Evolutionary conservation across 2,329 filamentous ascomycete genomes (phyloP).

Genomic region (Mycosphaerella sp.): DNA sequence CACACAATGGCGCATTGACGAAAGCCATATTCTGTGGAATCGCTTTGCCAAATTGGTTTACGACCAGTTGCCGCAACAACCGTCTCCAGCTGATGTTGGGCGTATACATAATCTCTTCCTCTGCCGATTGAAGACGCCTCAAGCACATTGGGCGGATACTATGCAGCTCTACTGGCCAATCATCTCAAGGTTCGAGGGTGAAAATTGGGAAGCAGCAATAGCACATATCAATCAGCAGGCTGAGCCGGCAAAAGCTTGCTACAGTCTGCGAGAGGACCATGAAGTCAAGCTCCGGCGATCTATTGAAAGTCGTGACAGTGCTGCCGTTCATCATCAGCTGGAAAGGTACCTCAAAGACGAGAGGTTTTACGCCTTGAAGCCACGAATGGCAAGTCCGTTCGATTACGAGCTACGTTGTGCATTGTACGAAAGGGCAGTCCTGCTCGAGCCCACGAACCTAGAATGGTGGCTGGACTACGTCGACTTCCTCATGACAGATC

Average conservation of each 20-base stretch:
- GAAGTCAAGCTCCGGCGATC: conserved; percentile 62
- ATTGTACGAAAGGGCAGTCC: conserved; percentile 73
- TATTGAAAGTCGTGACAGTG: conserved; percentile 49
- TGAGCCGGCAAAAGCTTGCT: conserved; percentile 57
- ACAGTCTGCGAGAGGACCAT: conserved; percentile 53
- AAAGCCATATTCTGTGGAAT: conserved; percentile 75
- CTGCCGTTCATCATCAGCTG: conserved; percentile 51
- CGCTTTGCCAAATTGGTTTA: conserved; percentile 64
- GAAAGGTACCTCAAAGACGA: conserved; percentile 82
- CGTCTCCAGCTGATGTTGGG: conserved; percentile 51
- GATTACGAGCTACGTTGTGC: conserved; percentile 51
- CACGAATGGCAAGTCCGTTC: conserved; percentile 33
- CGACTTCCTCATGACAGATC: conserved; percentile 59
- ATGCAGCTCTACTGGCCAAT: conserved; percentile 70
- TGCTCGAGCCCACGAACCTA: conserved; percentile 65
- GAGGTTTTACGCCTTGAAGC: conserved; percentile 50
- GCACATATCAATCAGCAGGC: conserved; percentile 58
- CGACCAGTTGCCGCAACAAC: conserved; percentile 57
- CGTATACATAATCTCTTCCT: conserved; percentile 64
- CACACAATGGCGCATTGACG: conserved; percentile 66
- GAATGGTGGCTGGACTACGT: conserved; percentile 77
- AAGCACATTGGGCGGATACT: conserved; percentile 68
- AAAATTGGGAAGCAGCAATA: conserved; percentile 70
- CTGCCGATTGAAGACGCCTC: conserved; percentile 65
- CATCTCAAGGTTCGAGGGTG: conserved; percentile 57